A percentile compares a stretch with the other conserved stretches of the same genome.
Evolutionary conservation across 2,329 filamentous ascomycete genomes (phyloP).

Genomic region (Cryoendolithus antarcticus): DNA sequence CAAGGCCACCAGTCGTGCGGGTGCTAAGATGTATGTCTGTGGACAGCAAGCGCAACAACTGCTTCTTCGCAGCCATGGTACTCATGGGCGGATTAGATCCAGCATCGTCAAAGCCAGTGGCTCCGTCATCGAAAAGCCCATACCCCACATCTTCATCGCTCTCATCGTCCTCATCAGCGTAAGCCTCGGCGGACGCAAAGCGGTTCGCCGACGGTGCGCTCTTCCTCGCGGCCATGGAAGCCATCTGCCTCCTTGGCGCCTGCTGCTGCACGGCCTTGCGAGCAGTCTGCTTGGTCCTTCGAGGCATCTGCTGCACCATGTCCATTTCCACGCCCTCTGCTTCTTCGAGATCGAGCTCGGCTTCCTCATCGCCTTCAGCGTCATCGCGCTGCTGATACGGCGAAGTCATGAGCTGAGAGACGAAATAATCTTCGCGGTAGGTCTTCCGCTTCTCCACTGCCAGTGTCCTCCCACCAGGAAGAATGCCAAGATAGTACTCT

Average conservation of each 20-base stretch:
- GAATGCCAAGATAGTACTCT: constrained; percentile 30
- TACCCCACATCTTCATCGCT: constrained; percentile 25
- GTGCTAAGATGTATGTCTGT: constrained; percentile 43
- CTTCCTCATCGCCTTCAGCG: constrained; percentile 29
- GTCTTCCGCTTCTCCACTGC: not conserved
- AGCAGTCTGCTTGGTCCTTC: too few relatives aligned
- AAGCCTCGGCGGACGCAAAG: too few relatives aligned
- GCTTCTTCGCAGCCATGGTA: constrained; percentile 40
- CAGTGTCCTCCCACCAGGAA: not conserved
- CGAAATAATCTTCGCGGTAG: constrained; percentile 35
- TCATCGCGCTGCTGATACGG: not conserved
- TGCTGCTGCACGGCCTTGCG: too few relatives aligned
- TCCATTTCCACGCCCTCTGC: too few relatives aligned
- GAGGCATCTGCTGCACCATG: too few relatives aligned
- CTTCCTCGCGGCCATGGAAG: too few relatives aligned
- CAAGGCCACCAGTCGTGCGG: constrained; percentile 36
- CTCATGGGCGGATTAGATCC: constrained; percentile 20
- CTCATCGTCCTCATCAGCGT: constrained; percentile 21
- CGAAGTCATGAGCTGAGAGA: constrained; percentile 32
- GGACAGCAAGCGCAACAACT: constrained; percentile 43
- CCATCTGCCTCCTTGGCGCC: too few relatives aligned
- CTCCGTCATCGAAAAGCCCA: too few relatives aligned
- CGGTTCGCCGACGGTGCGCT: too few relatives aligned
- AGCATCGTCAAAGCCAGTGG: too few relatives aligned
- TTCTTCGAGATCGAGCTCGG: constrained; percentile 14